Evolutionary conservation across 2,329 filamentous ascomycete genomes (phyloP).

Genomic region (Ascochyta clinopodiicola): DNA sequence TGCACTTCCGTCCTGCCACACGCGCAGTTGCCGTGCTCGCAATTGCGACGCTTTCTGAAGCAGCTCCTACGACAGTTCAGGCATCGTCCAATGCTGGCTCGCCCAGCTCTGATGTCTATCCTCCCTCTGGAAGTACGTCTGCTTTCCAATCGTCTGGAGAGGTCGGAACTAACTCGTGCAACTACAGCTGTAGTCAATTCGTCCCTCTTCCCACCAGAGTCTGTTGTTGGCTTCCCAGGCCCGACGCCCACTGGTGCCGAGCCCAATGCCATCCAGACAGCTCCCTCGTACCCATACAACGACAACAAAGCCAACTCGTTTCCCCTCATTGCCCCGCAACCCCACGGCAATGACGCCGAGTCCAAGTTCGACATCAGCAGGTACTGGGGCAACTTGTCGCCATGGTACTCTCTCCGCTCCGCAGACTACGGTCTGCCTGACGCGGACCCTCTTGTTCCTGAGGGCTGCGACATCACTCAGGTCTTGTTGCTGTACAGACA

Average conservation of each 20-base stretch:
- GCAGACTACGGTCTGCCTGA: slow-evolving; percentile 38
- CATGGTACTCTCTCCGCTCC: slow-evolving; percentile 39
- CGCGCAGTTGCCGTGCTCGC: slow-evolving; percentile 20
- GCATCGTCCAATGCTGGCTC: slow-evolving; percentile 27
- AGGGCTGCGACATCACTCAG: slow-evolving; percentile 37
- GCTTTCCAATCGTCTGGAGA: not conserved
- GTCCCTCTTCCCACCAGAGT: slow-evolving; percentile 35
- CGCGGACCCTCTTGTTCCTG: slow-evolving; percentile 33
- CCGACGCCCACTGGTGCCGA: slow-evolving; percentile 39
- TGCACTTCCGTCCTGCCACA: slow-evolving; percentile 5
- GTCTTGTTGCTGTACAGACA: slow-evolving; percentile 41
- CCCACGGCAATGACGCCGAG: slow-evolving; percentile 25
- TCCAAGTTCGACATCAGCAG: slow-evolving; percentile 37
- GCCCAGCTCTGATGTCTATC: slow-evolving; percentile 27
- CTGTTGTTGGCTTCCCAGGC: slow-evolving; percentile 36
- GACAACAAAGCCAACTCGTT: slow-evolving; percentile 28
- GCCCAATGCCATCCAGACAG: slow-evolving; percentile 38
- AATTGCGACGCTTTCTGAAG: slow-evolving; percentile 11
- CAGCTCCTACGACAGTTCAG: slow-evolving; percentile 26
- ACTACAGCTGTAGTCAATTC: slow-evolving; percentile 31
- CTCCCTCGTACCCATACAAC: slow-evolving; percentile 39
- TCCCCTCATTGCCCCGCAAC: slow-evolving; percentile 32
- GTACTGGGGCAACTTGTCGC: slow-evolving; percentile 42
- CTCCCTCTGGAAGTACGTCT: slow-evolving; percentile 35
- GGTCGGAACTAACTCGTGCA: slow-evolving; percentile 4